phyloP scores from a whole-genome alignment of 2,329 filamentous ascomycete species.

The Aspergillus awamori region DNA sequence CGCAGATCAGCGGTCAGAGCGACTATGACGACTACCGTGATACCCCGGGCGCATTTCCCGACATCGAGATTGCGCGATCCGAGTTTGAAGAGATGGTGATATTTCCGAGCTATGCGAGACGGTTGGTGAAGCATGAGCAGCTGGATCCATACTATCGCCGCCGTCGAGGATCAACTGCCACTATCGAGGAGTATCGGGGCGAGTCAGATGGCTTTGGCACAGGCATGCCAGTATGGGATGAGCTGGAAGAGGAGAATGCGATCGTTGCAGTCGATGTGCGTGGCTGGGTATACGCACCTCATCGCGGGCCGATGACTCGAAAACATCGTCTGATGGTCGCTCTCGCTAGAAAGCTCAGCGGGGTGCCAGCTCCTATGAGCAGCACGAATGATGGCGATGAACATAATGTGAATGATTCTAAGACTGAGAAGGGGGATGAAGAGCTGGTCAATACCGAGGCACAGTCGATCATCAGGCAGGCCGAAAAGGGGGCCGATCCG shows the following conservation, averaged over 20 bases:
- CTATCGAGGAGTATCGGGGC: slow-evolving; percentile 46
- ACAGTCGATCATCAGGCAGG: slow-evolving; percentile 72
- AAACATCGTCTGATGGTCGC: slow-evolving; percentile 86
- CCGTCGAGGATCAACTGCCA: slow-evolving; percentile 35
- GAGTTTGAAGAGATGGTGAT: slow-evolving; percentile 91
- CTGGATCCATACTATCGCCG: slow-evolving; percentile 27
- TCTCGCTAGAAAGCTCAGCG: slow-evolving; percentile 82
- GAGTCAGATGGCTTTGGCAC: slow-evolving; percentile 57
- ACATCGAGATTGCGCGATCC: slow-evolving; percentile 76
- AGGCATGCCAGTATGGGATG: slow-evolving; percentile 77
- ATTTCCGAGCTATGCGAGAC: slow-evolving; percentile 90
- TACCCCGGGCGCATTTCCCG: slow-evolving; percentile 78
- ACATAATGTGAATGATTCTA: slow-evolving; percentile 21
- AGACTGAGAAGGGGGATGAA: slow-evolving; percentile 52
- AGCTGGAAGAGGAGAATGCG: slow-evolving; percentile 77
- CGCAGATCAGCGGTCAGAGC: slow-evolving; percentile 46
- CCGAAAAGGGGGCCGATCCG: slow-evolving; percentile 69
- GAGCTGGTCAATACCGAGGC: slow-evolving; percentile 75
- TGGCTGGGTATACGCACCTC: slow-evolving; percentile 91
- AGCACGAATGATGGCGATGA: slow-evolving; percentile 33
- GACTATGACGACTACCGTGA: slow-evolving; percentile 47
- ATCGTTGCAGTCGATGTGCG: slow-evolving; percentile 92
- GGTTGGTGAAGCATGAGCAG: slow-evolving; percentile 61
- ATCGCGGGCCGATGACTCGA: slow-evolving; percentile 79
- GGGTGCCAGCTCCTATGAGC: slow-evolving; percentile 70